Conservation (phyloP, 148 eudicot species). For the Rhododendron henanense region DNA sequence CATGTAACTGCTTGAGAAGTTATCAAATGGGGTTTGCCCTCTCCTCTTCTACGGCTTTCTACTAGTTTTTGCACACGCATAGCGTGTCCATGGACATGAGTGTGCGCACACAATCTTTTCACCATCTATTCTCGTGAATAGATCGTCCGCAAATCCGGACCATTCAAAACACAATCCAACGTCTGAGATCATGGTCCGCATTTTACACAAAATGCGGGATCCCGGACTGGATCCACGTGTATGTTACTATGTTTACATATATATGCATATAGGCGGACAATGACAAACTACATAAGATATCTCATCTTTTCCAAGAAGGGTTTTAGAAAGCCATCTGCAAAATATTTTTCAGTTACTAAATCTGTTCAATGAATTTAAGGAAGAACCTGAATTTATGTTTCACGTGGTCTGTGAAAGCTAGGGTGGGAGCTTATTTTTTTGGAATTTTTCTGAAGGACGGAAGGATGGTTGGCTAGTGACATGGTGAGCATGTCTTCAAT, state of each 20-base stretch:
- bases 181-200: too few species aligned
- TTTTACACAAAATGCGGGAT: too few species aligned
- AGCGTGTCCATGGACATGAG: too few species aligned
- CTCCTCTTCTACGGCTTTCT: too few species aligned
- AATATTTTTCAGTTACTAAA: neutral
- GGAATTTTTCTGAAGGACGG: neutral
- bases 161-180: too few species aligned
- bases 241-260: neutral
- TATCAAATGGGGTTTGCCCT: too few species aligned
- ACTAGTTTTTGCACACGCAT: too few species aligned
- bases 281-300: neutral
- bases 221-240: too few species aligned
- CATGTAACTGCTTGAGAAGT: too few species aligned
- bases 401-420: neutral
- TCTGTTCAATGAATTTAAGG: neutral
- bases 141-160: too few species aligned
- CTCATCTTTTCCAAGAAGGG: neutral
- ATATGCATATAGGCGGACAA: neutral
- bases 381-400: neutral
- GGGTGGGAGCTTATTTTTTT: neutral
- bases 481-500: neutral
- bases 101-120: neutral
- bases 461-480: too few species aligned
- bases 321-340: neutral
- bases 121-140: too few species aligned